Conservation (phyloP, 2,329 filamentous ascomycete genomes). For the Trichophyton verrucosum region DNA sequence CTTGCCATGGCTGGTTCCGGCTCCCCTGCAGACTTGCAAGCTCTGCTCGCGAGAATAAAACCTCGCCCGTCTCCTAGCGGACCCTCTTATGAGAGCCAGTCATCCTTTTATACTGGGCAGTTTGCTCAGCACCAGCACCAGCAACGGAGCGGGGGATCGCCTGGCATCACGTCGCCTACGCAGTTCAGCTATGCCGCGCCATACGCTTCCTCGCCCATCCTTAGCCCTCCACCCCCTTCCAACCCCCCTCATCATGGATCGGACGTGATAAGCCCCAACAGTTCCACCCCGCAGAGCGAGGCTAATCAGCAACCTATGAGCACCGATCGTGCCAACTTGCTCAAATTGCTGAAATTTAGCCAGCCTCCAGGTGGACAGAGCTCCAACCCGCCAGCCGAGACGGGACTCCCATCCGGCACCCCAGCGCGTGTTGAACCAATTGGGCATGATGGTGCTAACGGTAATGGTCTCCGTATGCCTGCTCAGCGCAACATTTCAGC, state of each 20-base stretch:
- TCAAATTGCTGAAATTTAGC: constrained; percentile 55
- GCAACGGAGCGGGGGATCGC: constrained; percentile 22
- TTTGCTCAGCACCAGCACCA: constrained; percentile 21
- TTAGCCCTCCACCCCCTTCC: constrained; percentile 42
- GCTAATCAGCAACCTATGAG: constrained; percentile 32
- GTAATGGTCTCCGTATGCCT: constrained; percentile 16
- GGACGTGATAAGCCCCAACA: constrained; percentile 47
- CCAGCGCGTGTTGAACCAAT: constrained; percentile 21
- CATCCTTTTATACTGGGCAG: constrained; percentile 10
- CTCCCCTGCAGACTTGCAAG: constrained; percentile 34
- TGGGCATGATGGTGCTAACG: constrained; percentile 10
- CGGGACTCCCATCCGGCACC: constrained; percentile 5
- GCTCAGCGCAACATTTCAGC: constrained; percentile 36
- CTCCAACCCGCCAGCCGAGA: constrained; percentile 13
- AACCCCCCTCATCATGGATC: constrained; percentile 46
- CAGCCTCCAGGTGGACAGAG: constrained; percentile 26
- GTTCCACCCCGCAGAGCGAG: constrained; percentile 33
- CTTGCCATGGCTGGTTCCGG: constrained; percentile 4
- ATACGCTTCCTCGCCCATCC: constrained; percentile 46
- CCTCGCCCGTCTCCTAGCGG: constrained; percentile 28
- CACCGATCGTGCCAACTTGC: constrained; percentile 43
- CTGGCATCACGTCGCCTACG: constrained; percentile 21
- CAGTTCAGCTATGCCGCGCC: constrained; percentile 41
- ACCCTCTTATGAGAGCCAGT: constrained; percentile 15
- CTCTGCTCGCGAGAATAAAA: constrained; percentile 35